Conservation (phyloP, 129 eudicot species). For the Centrapalus pauciflorus region DNA sequence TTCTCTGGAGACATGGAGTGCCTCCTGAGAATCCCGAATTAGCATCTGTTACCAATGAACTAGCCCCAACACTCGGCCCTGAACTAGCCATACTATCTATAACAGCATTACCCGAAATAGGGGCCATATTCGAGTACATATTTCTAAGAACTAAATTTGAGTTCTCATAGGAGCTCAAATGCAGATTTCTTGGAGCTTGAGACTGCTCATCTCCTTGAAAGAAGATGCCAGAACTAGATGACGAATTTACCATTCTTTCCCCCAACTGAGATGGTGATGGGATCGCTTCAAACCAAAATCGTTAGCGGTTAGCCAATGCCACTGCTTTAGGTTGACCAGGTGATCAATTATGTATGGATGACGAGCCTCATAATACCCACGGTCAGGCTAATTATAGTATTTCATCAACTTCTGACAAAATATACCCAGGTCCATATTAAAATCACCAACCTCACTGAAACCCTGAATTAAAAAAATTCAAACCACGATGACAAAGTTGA, state of each 20-base stretch:
- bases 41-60: constrained; percentile 81
- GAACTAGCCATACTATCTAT: constrained; percentile 57
- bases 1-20: constrained; percentile 61
- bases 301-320: constrained; percentile 49
- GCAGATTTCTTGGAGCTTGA: constrained; percentile 42
- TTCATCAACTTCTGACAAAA: background rate
- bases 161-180: constrained; percentile 51
- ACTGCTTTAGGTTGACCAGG: constrained; percentile 2
- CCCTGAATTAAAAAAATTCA: background rate
- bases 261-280: constrained; percentile 53
- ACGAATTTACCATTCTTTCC: constrained; percentile 51
- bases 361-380: background rate
- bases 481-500: background rate
- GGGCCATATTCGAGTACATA: constrained; percentile 40
- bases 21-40: constrained; percentile 88
- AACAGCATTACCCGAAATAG: constrained; percentile 46
- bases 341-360: background rate
- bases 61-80: constrained; percentile 63
- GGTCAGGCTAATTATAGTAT: background rate
- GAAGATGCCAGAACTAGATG: constrained; percentile 74
- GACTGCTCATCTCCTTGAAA: constrained; percentile 69
- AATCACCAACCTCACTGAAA: background rate
- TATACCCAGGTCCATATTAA: background rate
- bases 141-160: constrained; percentile 46
- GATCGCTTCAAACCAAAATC: constrained; percentile 30